These are phyloP conservation scores for Leucosporidium creatinivorum DNA, from an alignment of 768 basidiomycete species.

Conservation along the genomic window DNA sequence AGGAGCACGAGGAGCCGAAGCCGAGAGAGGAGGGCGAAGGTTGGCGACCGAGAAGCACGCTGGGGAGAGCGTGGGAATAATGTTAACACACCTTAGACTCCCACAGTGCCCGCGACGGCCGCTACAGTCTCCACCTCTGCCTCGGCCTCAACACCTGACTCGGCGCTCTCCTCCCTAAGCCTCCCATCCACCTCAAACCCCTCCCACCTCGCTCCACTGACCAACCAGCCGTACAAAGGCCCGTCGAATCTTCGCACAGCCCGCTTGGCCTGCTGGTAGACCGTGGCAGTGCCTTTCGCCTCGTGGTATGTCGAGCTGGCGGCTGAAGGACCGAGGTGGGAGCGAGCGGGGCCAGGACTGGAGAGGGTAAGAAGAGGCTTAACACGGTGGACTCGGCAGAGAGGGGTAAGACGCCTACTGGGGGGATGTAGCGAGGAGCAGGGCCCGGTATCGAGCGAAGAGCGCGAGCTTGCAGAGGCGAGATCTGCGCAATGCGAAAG, in stretches of 20 bases:
- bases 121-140: too few relatives aligned
- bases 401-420: not conserved
- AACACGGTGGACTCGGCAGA: too few relatives aligned
- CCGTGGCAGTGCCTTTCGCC: not conserved
- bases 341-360: not conserved
- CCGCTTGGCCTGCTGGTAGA: constrained; percentile 19
- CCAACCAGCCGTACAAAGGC: constrained; percentile 30
- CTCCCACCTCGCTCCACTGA: constrained; percentile 19
- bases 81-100: too few relatives aligned
- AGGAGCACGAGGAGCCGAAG: too few relatives aligned
- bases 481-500: not conserved
- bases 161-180: not conserved
- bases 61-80: too few relatives aligned
- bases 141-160: too few relatives aligned
- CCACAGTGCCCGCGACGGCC: too few relatives aligned
- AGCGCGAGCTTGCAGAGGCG: constrained; percentile 21
- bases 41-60: too few relatives aligned
- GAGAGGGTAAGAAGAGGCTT: not conserved
- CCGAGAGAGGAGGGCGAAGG: too few relatives aligned
- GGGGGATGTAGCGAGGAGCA: too few relatives aligned
- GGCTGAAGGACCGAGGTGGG: not conserved
- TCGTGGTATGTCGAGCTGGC: not conserved
- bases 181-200: constrained; percentile 9
- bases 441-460: constrained; percentile 1
- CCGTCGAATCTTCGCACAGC: constrained; percentile 6